phyloP scores from a whole-genome alignment of 805 yeast species.

The Naumovozyma baii region DNA sequence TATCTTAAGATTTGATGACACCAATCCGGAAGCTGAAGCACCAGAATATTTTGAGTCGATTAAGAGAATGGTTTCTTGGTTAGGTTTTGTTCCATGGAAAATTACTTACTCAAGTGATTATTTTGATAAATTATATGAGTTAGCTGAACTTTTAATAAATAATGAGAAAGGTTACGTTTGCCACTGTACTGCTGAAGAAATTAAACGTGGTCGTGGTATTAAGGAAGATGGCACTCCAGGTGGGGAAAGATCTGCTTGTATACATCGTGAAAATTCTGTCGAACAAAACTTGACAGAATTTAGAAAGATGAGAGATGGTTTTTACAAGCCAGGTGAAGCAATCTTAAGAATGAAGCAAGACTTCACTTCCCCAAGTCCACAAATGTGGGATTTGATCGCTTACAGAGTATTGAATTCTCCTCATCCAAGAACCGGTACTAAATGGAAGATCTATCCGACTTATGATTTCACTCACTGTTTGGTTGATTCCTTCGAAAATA shows the following conservation, averaged over 20 bases:
- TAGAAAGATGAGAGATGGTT: slow-evolving; percentile 86
- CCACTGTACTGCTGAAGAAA: slow-evolving; percentile 86
- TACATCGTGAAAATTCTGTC: slow-evolving; percentile 57
- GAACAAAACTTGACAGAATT: slow-evolving; percentile 75
- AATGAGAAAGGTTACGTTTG: slow-evolving; percentile 80
- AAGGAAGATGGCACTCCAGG: slow-evolving; percentile 88
- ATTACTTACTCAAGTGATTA: slow-evolving; percentile 94
- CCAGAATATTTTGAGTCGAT: slow-evolving; percentile 82
- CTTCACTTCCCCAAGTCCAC: slow-evolving; percentile 81
- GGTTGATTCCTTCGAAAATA: slow-evolving; percentile 95
- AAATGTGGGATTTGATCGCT: slow-evolving; percentile 99
- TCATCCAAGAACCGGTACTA: slow-evolving; percentile 93
- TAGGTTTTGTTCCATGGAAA: slow-evolving; percentile 90
- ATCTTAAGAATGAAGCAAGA: slow-evolving; percentile 96
- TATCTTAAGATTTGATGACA: slow-evolving; percentile 90
- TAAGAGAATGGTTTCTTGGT: slow-evolving; percentile 78
- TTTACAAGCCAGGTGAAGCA: slow-evolving; percentile 82
- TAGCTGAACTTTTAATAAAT: slow-evolving; percentile 74
- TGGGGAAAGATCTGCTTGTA: slow-evolving; percentile 80
- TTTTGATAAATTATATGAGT: slow-evolving; percentile 76
- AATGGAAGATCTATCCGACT: slow-evolving; percentile 97
- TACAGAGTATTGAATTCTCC: slow-evolving; percentile 87
- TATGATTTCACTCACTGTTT: slow-evolving; percentile 98
- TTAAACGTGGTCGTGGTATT: slow-evolving; percentile 82
- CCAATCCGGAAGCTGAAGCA: slow-evolving; percentile 98